phyloP scores from a whole-genome alignment of 306 rosid species.

The Datisca glomerata region DNA sequence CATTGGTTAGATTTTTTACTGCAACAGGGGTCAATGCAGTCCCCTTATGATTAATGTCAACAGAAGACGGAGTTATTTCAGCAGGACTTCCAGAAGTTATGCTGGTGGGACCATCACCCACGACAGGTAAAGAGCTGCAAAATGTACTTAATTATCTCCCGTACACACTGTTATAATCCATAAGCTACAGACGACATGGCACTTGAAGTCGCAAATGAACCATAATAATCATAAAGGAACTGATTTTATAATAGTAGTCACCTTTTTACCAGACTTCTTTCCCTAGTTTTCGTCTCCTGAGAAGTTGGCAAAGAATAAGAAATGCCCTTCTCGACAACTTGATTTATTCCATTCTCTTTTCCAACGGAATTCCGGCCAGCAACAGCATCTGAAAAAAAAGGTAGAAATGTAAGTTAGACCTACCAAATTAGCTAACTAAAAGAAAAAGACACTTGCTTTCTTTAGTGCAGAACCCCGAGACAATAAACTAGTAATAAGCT shows the following conservation, averaged over 20 bases:
- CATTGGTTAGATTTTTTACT: conserved; percentile 21
- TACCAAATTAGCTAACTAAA: background rate
- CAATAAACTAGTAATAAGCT: no score
- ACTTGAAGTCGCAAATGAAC: conserved; percentile 1
- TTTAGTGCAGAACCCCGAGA: no score
- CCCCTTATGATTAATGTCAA: conserved; percentile 24
- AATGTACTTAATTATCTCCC: conserved; percentile 10
- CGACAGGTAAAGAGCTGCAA: conserved; percentile 46
- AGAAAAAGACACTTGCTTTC: no score
- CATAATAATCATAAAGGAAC: background rate
- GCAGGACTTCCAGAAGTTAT: conserved; percentile 34
- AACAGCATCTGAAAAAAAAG: conserved; percentile 46
- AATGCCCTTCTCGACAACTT: conserved; percentile 43
- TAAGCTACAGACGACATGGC: background rate
- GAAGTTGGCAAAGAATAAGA: conserved; percentile 29
- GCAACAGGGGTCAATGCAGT: conserved; percentile 27
- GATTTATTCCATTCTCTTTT: conserved; percentile 56
- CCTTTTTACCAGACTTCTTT: conserved; percentile 46
- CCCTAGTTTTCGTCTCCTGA: conserved; percentile 49
- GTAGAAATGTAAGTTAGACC: conserved; percentile 4
- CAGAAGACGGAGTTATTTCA: conserved; percentile 34
- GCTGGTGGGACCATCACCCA: conserved; percentile 39
- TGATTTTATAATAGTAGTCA: conserved; percentile 13
- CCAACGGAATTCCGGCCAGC: conserved; percentile 57
- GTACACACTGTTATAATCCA: no score